Conservation (phyloP, 139 green algal genomes). For the Nannochloris sp. region DNA sequence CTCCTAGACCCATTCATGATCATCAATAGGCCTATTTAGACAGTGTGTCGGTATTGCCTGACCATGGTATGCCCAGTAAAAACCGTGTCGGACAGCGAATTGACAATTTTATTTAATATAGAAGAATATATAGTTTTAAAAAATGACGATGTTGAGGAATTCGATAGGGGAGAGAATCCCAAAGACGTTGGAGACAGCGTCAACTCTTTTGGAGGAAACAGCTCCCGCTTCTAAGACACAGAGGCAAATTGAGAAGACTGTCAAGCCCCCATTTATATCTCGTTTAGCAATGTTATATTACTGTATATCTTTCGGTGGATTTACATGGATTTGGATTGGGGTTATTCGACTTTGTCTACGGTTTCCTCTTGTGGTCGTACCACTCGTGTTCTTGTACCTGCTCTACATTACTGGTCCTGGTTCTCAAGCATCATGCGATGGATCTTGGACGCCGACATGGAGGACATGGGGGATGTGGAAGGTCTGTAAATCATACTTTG, state of each 20-base stretch:
- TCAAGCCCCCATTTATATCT: background rate
- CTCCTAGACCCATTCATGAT: too few species aligned
- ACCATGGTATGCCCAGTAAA: too few species aligned
- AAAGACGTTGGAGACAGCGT: too few species aligned
- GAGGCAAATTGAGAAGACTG: background rate
- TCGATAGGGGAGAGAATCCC: too few species aligned
- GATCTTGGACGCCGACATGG: slow-evolving; percentile 6
- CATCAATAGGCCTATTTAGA: too few species aligned
- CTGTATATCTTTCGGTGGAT: slow-evolving; percentile 5
- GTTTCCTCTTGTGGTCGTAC: background rate
- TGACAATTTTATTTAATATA: too few species aligned
- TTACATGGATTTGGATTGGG: slow-evolving; percentile 11
- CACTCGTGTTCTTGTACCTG: background rate
- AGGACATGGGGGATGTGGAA: slow-evolving; percentile 18
- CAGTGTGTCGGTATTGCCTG: too few species aligned
- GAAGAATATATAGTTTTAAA: too few species aligned
- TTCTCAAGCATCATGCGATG: background rate
- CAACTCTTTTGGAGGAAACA: too few species aligned
- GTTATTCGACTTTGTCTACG: background rate
- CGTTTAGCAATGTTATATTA: slow-evolving; percentile 6
- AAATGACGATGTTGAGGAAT: too few species aligned
- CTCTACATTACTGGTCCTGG: background rate
- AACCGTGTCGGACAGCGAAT: too few species aligned
- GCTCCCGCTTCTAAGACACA: too few species aligned
- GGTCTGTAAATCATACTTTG: slow-evolving; percentile 15